Conservation (phyloP, 179 eudicot species). For the Sideroxylon spinosum region DNA sequence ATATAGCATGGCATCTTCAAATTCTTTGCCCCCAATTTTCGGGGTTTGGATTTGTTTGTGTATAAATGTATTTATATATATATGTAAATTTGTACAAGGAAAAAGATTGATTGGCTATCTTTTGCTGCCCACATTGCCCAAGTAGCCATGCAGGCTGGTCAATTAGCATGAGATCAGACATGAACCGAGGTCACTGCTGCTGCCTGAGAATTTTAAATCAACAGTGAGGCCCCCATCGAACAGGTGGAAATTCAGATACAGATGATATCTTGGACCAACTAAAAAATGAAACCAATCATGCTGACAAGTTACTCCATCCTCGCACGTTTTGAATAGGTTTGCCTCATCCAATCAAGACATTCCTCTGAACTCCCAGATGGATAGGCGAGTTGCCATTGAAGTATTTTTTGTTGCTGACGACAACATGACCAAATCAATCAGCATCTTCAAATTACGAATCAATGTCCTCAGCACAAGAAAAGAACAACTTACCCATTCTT, state of each 20-base stretch:
- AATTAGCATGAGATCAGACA: neutral
- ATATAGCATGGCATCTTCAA: neutral
- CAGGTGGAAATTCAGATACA: neutral
- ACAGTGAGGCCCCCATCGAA: neutral
- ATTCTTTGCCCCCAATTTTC: neutral
- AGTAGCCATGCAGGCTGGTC: neutral
- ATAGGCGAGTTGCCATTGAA: slow-evolving; percentile 83
- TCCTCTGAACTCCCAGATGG: slow-evolving; percentile 64
- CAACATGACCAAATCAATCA: neutral
- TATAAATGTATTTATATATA: neutral
- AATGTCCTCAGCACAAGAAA: neutral
- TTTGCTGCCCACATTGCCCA: neutral
- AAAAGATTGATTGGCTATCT: neutral
- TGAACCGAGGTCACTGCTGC: neutral
- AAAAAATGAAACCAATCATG: neutral
- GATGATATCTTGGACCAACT: neutral
- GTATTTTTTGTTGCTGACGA: slow-evolving; percentile 65
- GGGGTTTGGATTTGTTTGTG: too few relatives aligned
- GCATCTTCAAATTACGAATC: neutral
- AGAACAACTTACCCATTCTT: slow-evolving; percentile 56
- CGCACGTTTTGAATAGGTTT: slow-evolving; percentile 58
- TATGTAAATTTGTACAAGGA: neutral
- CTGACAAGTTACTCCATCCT: slow-evolving; percentile 33
- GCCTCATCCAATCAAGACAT: slow-evolving; percentile 77
- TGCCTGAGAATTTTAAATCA: neutral